These are phyloP conservation scores for Starmerella stigmatis DNA, from an alignment of 805 yeast species.

Conservation along the genomic window DNA sequence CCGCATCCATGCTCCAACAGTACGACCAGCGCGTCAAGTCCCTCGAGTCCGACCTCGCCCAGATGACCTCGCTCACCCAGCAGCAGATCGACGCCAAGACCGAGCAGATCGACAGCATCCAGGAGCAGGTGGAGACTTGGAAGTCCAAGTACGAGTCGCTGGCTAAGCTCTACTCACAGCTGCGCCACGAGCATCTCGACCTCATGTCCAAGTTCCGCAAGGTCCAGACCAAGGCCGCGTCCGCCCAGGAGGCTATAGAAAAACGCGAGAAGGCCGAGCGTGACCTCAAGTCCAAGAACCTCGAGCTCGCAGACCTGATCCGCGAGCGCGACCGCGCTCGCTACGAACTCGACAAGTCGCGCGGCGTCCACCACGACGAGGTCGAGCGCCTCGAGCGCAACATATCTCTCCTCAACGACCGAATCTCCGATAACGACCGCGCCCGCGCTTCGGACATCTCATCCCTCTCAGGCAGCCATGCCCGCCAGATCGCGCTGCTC, in stretches of 20 bases:
- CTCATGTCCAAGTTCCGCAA: slow-evolving; percentile 67
- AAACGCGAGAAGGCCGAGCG: slow-evolving; percentile 72
- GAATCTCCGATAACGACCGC: slow-evolving; percentile 50
- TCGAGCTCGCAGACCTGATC: slow-evolving; percentile 79
- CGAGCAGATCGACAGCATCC: slow-evolving; percentile 54
- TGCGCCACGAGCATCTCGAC: slow-evolving; percentile 83
- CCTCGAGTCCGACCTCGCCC: slow-evolving; percentile 59
- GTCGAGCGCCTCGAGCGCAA: slow-evolving; percentile 56
- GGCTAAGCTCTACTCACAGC: slow-evolving; percentile 80
- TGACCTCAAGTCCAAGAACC: slow-evolving; percentile 73
- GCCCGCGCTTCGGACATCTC: slow-evolving; percentile 54
- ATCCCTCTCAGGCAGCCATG: slow-evolving; percentile 30
- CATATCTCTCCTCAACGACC: slow-evolving; percentile 48
- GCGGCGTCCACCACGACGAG: slow-evolving; percentile 54
- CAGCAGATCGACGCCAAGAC: slow-evolving; percentile 69
- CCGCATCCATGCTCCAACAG: slow-evolving; percentile 71
- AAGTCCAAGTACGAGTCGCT: slow-evolving; percentile 76
- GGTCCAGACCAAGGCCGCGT: slow-evolving; percentile 73
- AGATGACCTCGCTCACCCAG: slow-evolving; percentile 52
- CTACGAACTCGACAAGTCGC: slow-evolving; percentile 61
- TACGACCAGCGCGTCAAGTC: slow-evolving; percentile 77
- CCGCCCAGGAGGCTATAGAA: slow-evolving; percentile 82
- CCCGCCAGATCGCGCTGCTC: slow-evolving; percentile 20
- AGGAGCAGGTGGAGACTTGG: slow-evolving; percentile 71
- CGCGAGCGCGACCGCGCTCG: slow-evolving; percentile 84